These are phyloP conservation scores for Calonectria ilicicola DNA, from an alignment of 2,329 filamentous ascomycete genomes.

Conservation along the genomic window DNA sequence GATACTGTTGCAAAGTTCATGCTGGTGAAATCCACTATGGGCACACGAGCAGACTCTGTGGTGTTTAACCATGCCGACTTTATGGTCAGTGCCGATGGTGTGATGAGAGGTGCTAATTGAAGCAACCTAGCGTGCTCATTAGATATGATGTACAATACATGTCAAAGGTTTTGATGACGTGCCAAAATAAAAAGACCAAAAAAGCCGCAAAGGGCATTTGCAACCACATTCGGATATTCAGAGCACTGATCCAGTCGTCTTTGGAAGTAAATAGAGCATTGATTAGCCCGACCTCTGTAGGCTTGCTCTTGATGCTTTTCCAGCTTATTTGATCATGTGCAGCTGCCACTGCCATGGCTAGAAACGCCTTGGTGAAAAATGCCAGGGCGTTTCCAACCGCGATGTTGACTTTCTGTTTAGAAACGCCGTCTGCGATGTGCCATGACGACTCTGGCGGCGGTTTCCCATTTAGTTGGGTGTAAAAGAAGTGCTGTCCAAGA, in stretches of 20 bases:
- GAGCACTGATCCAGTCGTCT: neutral
- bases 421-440: neutral
- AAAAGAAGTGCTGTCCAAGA: neutral
- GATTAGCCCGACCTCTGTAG: neutral
- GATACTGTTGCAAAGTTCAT: constrained; percentile 1
- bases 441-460: neutral
- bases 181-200: neutral
- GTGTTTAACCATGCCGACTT: neutral
- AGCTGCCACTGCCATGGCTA: neutral
- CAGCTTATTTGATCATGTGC: constrained; percentile 7
- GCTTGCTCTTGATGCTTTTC: neutral
- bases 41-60: neutral
- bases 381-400: neutral
- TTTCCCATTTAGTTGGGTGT: neutral
- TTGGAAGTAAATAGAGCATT: neutral
- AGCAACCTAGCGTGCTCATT: neutral
- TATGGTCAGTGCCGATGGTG: neutral
- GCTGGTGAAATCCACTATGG: neutral
- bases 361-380: constrained; percentile 1
- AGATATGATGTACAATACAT: too few species aligned
- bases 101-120: neutral
- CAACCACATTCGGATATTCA: neutral
- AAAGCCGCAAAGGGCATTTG: neutral
- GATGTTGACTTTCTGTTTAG: constrained; percentile 1
- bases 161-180: neutral